Percentiles rank a stretch among this genome's conserved stretches.
These are phyloP conservation scores for Drechmeria coniospora DNA, from an alignment of 2,329 filamentous ascomycete genomes.

Conservation along the genomic window DNA sequence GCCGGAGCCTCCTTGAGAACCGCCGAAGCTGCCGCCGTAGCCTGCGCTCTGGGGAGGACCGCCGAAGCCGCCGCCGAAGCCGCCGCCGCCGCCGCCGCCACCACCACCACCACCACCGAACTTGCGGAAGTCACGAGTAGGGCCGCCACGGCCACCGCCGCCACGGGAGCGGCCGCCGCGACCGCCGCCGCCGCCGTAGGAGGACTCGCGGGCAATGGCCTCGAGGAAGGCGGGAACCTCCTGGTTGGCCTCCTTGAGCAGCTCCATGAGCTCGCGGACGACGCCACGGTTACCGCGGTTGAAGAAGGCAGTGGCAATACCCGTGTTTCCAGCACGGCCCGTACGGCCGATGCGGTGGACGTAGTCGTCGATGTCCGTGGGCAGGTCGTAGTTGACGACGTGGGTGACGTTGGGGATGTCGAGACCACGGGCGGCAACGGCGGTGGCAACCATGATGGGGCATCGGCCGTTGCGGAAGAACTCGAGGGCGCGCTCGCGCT, in stretches of 20 bases:
- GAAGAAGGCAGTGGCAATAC: conserved; percentile 97
- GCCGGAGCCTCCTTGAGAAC: conserved; percentile 20
- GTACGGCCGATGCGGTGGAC: conserved; percentile 99
- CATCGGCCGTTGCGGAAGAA: conserved; percentile 94
- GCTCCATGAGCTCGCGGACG: conserved; percentile 89
- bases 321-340: conserved; percentile 96
- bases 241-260: conserved; percentile 97
- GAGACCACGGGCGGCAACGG: conserved; percentile 78
- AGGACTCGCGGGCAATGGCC: conserved; percentile 89
- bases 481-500: conserved; percentile 94
- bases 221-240: conserved; percentile 89
- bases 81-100: conserved; percentile 27
- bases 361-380: conserved; percentile 96
- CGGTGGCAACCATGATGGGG: conserved; percentile 92
- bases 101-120: conserved; percentile 42
- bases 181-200: conserved; percentile 62
- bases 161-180: conserved; percentile 37
- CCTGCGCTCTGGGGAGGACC: conserved; percentile 16
- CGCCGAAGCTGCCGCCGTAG: conserved; percentile 24
- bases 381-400: conserved; percentile 98
- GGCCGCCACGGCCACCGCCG: conserved; percentile 52
- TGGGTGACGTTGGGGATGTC: conserved; percentile 96
- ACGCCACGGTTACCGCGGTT: conserved; percentile 98
- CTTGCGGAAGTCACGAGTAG: conserved; percentile 83
- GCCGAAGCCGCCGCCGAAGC: conserved; percentile 19